Evolutionary conservation across 805 yeast species (phyloP), one percentile per base, ranked within the genome.

Genomic region (Candida berthetii): DNA sequence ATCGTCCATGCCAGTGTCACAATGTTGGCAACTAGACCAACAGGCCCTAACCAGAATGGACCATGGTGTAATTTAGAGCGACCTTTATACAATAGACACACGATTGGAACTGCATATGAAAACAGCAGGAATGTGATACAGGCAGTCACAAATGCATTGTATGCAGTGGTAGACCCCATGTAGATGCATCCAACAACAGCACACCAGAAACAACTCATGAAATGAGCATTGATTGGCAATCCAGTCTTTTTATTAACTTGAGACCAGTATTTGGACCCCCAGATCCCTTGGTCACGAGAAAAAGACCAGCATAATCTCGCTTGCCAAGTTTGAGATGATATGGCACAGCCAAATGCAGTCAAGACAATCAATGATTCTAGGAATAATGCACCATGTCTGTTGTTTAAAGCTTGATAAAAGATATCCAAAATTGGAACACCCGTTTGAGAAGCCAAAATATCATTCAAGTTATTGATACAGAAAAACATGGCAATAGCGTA

Each of bases 311-410:
- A 66, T 38, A 79, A 65, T 49, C 88, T 68, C 18, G 83, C 78
- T 53, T 77, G 82, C 84, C 85, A 80, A 9, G 86, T 78, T 47
- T 77, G 80, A n/a, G 79, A 72, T 6, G 82, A 72, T 50, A 78
- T 71, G 48, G 72, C 73, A 59, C 84, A 76, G 38, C 80, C 78
- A 42, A 73, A 53, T 15, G 82, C 82, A 8, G 83, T 73, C 11
- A 71, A 47, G 36, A 78, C 62, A 38, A 80, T 63, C 48, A 78
- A 57, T 9, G 66, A 53, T 40, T 72, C 76, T 45, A 82, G 61
- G 28, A 68, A 67, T 17, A 74, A 55, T 4, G 85, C 83, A 33
- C 83, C 83, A 6, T 71, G 74, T 45, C 64, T 72, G 48, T 66
- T 71, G 7, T 60, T 55, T 20, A 79, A 50, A 3, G 80, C 81